Evolutionary conservation across 1,139 yeast species (phyloP).

Genomic region (Wickerhamiella pararugosa): DNA sequence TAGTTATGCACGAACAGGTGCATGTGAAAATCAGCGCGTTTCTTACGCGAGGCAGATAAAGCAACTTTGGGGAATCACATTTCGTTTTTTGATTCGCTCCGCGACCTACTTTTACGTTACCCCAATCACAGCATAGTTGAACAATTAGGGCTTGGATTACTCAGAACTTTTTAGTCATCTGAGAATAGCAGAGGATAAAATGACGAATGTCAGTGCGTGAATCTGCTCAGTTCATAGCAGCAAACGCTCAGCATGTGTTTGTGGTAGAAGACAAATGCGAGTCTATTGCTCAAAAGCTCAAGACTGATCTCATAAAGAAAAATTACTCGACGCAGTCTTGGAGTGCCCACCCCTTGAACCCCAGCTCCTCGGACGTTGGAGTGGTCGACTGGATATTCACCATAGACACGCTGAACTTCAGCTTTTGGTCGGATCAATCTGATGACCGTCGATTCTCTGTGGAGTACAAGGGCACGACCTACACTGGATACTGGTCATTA

Average conservation of each 20-base stretch:
- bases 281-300: slow-evolving; percentile 20
- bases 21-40: no score
- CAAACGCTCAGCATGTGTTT: slow-evolving; percentile 19
- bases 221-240: slow-evolving; percentile 19
- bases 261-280: slow-evolving; percentile 20
- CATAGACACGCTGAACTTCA: slow-evolving; percentile 29
- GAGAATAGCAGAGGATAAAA: no score
- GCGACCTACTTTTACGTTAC: no score
- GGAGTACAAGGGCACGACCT: slow-evolving; percentile 21
- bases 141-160: no score
- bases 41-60: no score
- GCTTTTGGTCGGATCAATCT: slow-evolving; percentile 29
- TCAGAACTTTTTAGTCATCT: no score
- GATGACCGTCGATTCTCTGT: slow-evolving; percentile 24
- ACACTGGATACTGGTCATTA: slow-evolving; percentile 33
- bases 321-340: slow-evolving; percentile 25
- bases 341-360: slow-evolving; percentile 26
- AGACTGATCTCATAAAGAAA: slow-evolving; percentile 19
- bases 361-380: slow-evolving; percentile 14
- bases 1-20: no score
- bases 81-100: no score
- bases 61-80: no score
- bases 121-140: no score
- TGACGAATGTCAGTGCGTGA: slow-evolving; percentile 3
- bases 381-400: slow-evolving; percentile 30